These are phyloP conservation scores for Penicillium sp. DNA, from an alignment of 2,329 filamentous ascomycete genomes.

Conservation along the genomic window DNA sequence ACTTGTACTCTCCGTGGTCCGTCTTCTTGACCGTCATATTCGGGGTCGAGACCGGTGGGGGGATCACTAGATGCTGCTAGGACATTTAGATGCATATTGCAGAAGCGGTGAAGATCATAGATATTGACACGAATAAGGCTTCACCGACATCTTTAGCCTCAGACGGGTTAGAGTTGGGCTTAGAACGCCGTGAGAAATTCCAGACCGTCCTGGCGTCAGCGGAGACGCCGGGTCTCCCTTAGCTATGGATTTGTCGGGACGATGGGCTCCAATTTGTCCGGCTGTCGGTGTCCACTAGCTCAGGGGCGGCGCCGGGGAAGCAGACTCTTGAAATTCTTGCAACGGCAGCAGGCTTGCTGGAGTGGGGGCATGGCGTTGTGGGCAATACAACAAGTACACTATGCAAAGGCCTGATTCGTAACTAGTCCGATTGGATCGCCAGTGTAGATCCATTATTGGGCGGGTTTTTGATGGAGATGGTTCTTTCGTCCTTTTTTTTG, in stretches of 20 bases:
- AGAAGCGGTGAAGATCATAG: constrained; percentile 22
- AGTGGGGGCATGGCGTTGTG: constrained; percentile 14
- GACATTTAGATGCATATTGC: constrained; percentile 1
- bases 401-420: constrained; percentile 15
- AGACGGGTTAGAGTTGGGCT: constrained; percentile 7
- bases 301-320: constrained; percentile 35
- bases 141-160: constrained; percentile 25
- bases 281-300: constrained; percentile 31
- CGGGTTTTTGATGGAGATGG: constrained; percentile 6
- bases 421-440: constrained; percentile 22
- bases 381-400: background rate
- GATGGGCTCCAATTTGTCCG: constrained; percentile 21
- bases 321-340: constrained; percentile 34
- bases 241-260: constrained; percentile 24
- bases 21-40: constrained; percentile 4
- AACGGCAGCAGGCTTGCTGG: constrained; percentile 22
- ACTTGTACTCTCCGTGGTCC: no score
- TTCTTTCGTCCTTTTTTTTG: constrained; percentile 5
- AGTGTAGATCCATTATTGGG: constrained; percentile 24
- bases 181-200: constrained; percentile 11
- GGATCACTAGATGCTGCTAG: background rate
- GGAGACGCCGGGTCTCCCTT: constrained; percentile 9
- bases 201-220: constrained; percentile 24
- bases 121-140: constrained; percentile 10
- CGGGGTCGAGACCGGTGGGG: constrained; percentile 7